Base-by-base conservation (phyloP, 306 rosid genomes). In the Coriaria nepalensis region DNA sequence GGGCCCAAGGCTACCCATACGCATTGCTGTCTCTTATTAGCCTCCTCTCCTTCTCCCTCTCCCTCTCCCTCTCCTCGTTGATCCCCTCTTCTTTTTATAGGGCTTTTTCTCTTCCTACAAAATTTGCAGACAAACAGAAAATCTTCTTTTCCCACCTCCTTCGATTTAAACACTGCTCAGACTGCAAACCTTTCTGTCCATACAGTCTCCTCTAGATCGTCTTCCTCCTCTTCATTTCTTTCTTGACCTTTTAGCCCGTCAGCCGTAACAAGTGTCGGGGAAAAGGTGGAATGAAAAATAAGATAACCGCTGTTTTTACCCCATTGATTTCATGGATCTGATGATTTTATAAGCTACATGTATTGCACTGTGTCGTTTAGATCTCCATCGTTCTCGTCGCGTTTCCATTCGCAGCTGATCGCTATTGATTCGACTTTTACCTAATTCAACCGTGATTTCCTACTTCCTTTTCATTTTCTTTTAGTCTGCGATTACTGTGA, bases 291-390 rank as follows among this genome's bases (percentile, higher is more conserved):
- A 15, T 13, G 48, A 45, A 41, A 3, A 34, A 37, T 29, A 37
- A 43, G n/a, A 57, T 72, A 73, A 68, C 44, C 77, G 82, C 81
- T 73, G 56, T 65, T 67, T 46, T 60, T 58, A 65, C 45, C 49
- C 59, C 38, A 47, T 50, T 61, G 63, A 65, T 64, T 64, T 59
- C 76, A 67, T 76, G 68, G 83, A 87, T 87, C 94, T 80, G 41
- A 65, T 64, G 95, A 88, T 88, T 94, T 74, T 74, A 68, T 68
- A 36, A 67, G 65, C 53, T 71, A 48, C 82, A 71, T 66, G 77
- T 69, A 65, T 72, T 71, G 72, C 67, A 52, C 61, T 41, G 76
- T 76, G 48, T 76, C 73, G 9, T 75, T 67, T 66, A 76, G 83
- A 76, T 79, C 83, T 64, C 80, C 68, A 9, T 72, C 79, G 43